Evolutionary conservation across 1,284 basidiomycete genomes (phyloP), one percentile per base, ranked within the genome.

Genomic region (Ceratobasidium sp.): DNA sequence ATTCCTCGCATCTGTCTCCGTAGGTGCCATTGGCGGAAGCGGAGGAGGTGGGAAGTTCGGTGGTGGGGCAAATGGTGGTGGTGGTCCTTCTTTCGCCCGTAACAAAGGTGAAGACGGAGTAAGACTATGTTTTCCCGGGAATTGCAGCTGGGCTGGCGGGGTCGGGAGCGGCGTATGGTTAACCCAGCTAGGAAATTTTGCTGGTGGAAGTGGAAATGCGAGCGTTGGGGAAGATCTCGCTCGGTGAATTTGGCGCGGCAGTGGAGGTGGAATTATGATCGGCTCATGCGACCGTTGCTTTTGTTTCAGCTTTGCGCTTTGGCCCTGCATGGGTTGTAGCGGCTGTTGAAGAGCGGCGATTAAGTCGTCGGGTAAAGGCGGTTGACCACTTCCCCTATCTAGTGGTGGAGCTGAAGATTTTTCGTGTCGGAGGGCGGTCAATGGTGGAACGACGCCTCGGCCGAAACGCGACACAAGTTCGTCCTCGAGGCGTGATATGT

Each of bases 401-500:
- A 29, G 47, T 17, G 56, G 44, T n/a, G 69, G 47, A 33, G 69
- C 47, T 50, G 57, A 44, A 51, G 56, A 60, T 62, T 72, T 72
- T 62, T 72, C 69, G 19, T 72, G 56, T 29, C 69, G 24, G 45
- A 72, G 56, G 15, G 56, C 29, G 31, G 41, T 50, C 29, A 72
- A 31, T 19, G 57, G 69, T 22, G 69, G 69, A n/a, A 72, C 69
- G 45, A 45, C 69, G 7, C 69, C 56, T 36, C 69, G 69, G 69
- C 69, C 69, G 48, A 72, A 72, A 41, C 48, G 57, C 5, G 69
- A 60, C 17, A 72, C 69, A 57, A 72, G 69, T 22, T 72, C 56
- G 56, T 72, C 69, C 47, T 72, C 69, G 5, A 72, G 69, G 15
- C 56, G 69, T 2, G 69, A 50, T 19, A 72, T 72, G 8, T 41